Conservation (phyloP, 306 rosid genomes). For the Vigna trinervia region DNA sequence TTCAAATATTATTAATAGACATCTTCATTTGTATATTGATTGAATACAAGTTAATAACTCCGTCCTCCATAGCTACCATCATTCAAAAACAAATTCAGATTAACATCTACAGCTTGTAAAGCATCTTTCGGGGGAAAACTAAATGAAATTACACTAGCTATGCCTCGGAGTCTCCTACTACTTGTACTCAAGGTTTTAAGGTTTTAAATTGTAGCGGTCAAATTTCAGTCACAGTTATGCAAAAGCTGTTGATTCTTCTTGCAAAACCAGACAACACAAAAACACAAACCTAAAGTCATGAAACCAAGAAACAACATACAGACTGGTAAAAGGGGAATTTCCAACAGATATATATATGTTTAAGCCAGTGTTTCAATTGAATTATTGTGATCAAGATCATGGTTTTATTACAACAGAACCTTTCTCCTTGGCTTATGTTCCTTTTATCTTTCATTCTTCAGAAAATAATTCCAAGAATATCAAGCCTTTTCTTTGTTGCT, state of each 20-base stretch:
- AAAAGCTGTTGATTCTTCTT: not conserved
- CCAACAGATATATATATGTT: not conserved
- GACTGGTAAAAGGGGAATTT: not conserved
- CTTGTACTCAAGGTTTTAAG: not conserved
- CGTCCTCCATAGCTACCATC: not conserved
- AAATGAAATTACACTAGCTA: not conserved
- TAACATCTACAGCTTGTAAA: constrained; percentile 20
- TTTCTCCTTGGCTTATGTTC: not conserved
- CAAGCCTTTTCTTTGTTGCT: not conserved
- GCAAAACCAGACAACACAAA: not conserved
- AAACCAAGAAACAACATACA: not conserved
- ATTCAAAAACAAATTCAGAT: not conserved
- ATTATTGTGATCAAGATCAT: not conserved
- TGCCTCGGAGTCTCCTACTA: not conserved
- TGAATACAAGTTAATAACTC: not conserved
- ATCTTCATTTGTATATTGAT: not conserved
- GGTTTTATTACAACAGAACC: not conserved
- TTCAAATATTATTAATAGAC: not conserved
- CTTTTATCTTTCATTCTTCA: not conserved
- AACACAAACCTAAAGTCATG: not conserved
- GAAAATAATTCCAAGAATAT: not conserved
- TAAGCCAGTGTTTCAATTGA: not conserved
- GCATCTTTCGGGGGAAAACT: not conserved
- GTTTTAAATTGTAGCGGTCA: not conserved
- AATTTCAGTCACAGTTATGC: constrained; percentile 5